phyloP scores from a whole-genome alignment of 805 yeast genomes.

The Kazachstania viticola region DNA sequence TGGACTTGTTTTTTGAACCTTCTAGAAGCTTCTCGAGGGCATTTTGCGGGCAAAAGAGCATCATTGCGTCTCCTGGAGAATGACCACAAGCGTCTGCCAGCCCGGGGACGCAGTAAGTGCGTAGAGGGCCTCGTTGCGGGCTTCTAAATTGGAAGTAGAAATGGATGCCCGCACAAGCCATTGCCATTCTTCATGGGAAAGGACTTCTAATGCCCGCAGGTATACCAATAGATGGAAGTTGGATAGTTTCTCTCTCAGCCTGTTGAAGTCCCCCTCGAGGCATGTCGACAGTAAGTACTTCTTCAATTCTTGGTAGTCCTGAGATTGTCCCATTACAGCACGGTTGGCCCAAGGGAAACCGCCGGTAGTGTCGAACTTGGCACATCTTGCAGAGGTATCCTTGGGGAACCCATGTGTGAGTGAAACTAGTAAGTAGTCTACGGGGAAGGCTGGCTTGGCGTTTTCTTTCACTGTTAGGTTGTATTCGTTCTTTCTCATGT shows the following conservation, averaged over 20 bases:
- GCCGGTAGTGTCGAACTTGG: constrained; percentile 35
- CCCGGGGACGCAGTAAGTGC: constrained; percentile 39
- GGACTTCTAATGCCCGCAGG: constrained; percentile 42
- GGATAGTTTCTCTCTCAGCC: constrained; percentile 31
- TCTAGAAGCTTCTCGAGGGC: too few species aligned
- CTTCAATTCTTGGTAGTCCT: constrained; percentile 47
- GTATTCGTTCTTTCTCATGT: constrained; percentile 76
- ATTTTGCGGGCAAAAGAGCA: too few species aligned
- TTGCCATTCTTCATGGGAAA: constrained; percentile 43
- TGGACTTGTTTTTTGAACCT: too few species aligned
- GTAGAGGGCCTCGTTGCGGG: constrained; percentile 42
- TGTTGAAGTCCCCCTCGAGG: constrained; percentile 21
- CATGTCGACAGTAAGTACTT: constrained; percentile 32
- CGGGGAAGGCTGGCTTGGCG: constrained; percentile 87
- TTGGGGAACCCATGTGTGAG: constrained; percentile 89
- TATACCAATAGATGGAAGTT: constrained; percentile 72
- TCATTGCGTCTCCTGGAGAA: constrained; percentile 26
- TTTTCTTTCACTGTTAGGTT: constrained; percentile 76
- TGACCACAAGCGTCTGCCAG: constrained; percentile 71
- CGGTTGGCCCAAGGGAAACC: constrained; percentile 74
- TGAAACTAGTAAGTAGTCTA: constrained; percentile 78
- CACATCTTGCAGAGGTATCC: constrained; percentile 25
- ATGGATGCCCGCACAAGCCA: constrained; percentile 39
- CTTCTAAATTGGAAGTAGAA: too few species aligned
- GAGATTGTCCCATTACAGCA: constrained; percentile 60